Percentiles rank a stretch among this genome's conserved stretches.
These are phyloP conservation scores for Amanita pallidorosea DNA, from an alignment of 768 basidiomycete genomes.

Conservation along the genomic window DNA sequence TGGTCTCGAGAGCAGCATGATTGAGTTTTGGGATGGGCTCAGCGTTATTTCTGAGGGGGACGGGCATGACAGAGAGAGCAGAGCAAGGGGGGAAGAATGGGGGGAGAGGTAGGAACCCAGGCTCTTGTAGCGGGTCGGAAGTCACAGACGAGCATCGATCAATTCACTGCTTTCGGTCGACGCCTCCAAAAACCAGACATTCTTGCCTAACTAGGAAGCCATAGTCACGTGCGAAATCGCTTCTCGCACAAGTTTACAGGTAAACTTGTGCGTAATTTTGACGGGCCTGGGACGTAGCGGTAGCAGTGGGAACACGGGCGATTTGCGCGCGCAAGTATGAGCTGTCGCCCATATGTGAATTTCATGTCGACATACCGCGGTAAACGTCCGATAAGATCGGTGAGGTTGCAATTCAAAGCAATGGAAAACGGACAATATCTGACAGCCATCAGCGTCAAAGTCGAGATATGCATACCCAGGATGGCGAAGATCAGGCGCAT, in stretches of 20 bases:
- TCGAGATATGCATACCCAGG: no score
- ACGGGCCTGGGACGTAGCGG: constrained; percentile 1
- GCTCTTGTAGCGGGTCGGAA: constrained; percentile 13
- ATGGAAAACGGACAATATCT: neutral
- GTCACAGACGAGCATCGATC: constrained; percentile 20
- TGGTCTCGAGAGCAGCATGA: constrained; percentile 47
- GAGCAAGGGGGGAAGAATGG: constrained; percentile 5
- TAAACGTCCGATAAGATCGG: neutral
- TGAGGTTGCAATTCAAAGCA: neutral
- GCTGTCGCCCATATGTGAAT: no score
- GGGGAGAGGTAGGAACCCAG: constrained; percentile 3
- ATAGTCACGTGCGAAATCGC: constrained; percentile 8
- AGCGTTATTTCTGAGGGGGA: constrained; percentile 13
- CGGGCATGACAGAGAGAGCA: constrained; percentile 16
- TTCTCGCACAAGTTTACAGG: neutral
- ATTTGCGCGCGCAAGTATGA: no score
- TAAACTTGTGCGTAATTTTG: neutral
- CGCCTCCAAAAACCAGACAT: constrained; percentile 16
- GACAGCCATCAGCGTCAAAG: neutral
- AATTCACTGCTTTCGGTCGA: constrained; percentile 18
- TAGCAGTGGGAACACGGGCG: no score
- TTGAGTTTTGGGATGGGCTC: constrained; percentile 25
- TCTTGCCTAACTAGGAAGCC: constrained; percentile 21
- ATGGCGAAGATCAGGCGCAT: neutral
- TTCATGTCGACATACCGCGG: neutral